Conservation (phyloP, 202 grass and related monocot genomes). For the Digitaria exilis region DNA sequence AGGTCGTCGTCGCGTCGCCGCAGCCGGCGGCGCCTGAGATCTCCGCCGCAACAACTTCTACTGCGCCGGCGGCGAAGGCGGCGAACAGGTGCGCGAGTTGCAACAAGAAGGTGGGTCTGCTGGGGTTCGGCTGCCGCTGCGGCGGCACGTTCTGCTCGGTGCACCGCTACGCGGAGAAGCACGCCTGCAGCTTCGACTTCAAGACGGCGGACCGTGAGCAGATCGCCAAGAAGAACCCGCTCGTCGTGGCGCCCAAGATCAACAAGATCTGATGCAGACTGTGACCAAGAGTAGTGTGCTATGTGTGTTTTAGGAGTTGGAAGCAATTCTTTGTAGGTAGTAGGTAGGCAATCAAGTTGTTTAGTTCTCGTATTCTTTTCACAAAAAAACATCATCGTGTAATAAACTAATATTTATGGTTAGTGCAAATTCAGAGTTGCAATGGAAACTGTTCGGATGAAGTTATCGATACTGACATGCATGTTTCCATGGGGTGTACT, state of each 20-base stretch:
- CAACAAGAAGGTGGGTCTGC: conserved; percentile 60
- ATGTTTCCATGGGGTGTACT: too few species aligned
- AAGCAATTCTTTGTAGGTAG: too few species aligned
- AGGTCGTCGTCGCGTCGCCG: neutral
- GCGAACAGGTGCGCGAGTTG: conserved; percentile 48
- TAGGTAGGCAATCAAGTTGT: too few species aligned
- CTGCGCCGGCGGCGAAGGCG: neutral
- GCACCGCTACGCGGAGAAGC: conserved; percentile 50
- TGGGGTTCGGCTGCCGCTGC: conserved; percentile 59
- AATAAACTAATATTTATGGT: too few species aligned
- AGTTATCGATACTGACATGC: too few species aligned
- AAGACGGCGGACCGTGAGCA: conserved; percentile 31
- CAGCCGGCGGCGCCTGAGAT: neutral
- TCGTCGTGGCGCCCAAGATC: conserved; percentile 49
- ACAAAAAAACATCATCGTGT: too few species aligned
- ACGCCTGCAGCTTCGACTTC: conserved; percentile 55
- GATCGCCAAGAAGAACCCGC: conserved; percentile 56
- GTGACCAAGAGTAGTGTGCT: neutral
- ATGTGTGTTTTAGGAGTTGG: too few species aligned
- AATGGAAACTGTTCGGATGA: too few species aligned
- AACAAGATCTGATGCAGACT: conserved; percentile 47
- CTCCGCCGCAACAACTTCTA: neutral
- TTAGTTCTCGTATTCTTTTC: too few species aligned
- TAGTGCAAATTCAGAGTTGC: too few species aligned
- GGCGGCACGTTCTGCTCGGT: conserved; percentile 54